Conservation (phyloP, 2,329 filamentous ascomycete species). For the Aspergillus sp. region DNA sequence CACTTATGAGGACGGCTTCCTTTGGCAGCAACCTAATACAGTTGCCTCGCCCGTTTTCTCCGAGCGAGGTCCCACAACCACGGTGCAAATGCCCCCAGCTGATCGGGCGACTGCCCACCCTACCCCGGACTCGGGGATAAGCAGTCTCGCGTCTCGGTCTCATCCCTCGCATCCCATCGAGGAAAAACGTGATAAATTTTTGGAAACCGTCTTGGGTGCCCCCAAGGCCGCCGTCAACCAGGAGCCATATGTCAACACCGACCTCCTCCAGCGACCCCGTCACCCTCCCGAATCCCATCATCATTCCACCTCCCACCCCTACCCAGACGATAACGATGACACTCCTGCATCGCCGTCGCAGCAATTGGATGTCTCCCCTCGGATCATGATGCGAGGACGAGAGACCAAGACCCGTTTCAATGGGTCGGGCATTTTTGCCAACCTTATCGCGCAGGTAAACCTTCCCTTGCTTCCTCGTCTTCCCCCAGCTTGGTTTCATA, state of each 20-base stretch:
- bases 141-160: constrained; percentile 27
- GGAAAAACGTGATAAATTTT: constrained; percentile 34
- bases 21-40: constrained; percentile 43
- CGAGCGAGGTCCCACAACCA: constrained; percentile 26
- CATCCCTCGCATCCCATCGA: constrained; percentile 22
- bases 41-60: constrained; percentile 30
- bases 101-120: constrained; percentile 28
- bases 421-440: constrained; percentile 43
- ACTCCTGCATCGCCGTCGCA: constrained; percentile 32
- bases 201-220: constrained; percentile 39
- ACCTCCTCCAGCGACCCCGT: constrained; percentile 32
- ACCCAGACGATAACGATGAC: constrained; percentile 22
- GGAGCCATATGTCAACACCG: constrained; percentile 32
- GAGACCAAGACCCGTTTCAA: constrained; percentile 46
- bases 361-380: constrained; percentile 35
- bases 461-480: background rate
- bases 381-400: constrained; percentile 40
- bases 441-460: constrained; percentile 42
- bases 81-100: constrained; percentile 20
- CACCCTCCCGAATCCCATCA: constrained; percentile 15
- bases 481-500: background rate
- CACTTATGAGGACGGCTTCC: constrained; percentile 45
- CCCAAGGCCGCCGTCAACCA: constrained; percentile 37
- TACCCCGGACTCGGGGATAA: constrained; percentile 37
- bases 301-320: constrained; percentile 16